phyloP scores from a whole-genome alignment of 2,329 filamentous ascomycete genomes.

The Penicillium sp. region DNA sequence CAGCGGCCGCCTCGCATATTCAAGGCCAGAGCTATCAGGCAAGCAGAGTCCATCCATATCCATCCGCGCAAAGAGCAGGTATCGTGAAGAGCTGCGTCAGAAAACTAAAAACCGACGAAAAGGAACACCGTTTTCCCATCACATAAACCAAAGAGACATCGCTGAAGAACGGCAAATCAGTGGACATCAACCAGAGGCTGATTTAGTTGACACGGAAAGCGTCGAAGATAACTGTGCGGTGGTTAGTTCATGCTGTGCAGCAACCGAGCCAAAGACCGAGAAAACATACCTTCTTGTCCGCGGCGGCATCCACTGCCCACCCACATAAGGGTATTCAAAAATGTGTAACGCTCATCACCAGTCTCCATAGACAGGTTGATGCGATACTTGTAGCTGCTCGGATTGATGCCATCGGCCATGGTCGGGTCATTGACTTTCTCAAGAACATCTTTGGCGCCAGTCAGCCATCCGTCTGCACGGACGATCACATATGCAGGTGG shows the following conservation, averaged over 20 bases:
- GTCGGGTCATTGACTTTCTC: constrained; percentile 50
- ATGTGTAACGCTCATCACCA: constrained; percentile 52
- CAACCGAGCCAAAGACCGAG: neutral
- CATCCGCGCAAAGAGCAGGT: constrained; percentile 5
- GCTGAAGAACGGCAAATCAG: constrained; percentile 27
- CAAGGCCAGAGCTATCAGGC: neutral
- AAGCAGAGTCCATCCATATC: neutral
- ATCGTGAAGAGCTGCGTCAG: constrained; percentile 17
- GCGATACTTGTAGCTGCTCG: constrained; percentile 53
- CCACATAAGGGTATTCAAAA: constrained; percentile 55
- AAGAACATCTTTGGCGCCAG: constrained; percentile 51
- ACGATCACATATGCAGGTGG: constrained; percentile 53
- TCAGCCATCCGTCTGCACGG: constrained; percentile 52
- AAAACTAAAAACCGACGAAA: constrained; percentile 11
- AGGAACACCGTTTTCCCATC: constrained; percentile 29
- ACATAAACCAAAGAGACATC: constrained; percentile 17
- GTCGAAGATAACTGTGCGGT: constrained; percentile 36
- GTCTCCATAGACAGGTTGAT: constrained; percentile 53
- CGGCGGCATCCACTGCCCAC: constrained; percentile 52
- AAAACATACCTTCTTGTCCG: constrained; percentile 46
- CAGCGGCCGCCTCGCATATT: neutral
- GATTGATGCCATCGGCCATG: constrained; percentile 50
- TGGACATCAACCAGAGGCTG: constrained; percentile 9
- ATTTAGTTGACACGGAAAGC: constrained; percentile 41
- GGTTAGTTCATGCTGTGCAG: constrained; percentile 4